Base-by-base conservation (phyloP, 768 basidiomycete species). In the Clavaria fumosa region DNA sequence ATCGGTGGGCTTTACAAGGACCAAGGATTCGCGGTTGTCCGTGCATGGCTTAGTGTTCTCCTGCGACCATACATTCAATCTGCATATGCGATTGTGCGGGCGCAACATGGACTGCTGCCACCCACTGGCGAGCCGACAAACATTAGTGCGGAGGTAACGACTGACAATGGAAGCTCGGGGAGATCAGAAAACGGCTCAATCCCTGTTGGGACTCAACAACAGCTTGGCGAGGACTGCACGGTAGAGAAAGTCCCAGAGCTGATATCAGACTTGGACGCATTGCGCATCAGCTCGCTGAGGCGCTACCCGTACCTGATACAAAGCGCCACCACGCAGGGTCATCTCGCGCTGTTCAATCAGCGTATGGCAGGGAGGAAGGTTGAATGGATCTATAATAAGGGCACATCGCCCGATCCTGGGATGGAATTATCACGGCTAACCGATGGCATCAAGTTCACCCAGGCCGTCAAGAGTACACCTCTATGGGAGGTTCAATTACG, bases 271-370 rank as follows among this genome's bases (percentile, higher is more conserved):
- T n/a, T 3, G 5, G 9, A 34, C n/a, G 12, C 9, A 23, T 19
- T n/a, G 20, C 18, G 6, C 38, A 7, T 15, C 14, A 7, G 10
- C 11, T 15, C 39, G 22, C 34, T 34, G 2, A 23, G 17, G 9
- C 14, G 20, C 23, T 22, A 26, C 4, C 17, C 39, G 19, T 19
- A 22, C 9, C n/a, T 35, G 22, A 7, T 39, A 1, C 41, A 50
- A 34, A 43, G 50, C 35, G 33, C 50, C 44, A 48, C 59, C 23
- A 61, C 61, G 23, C 50, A 54, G 26, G 83, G 83, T 3, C 77
- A 85, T 50, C 69, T 86, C 7, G 76, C 78, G 24, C 56, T 86
- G 37, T 84, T 86, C 64, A 86, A 86, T 50, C 82, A 85, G 57
- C 61, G 69, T 40, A 52, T 85, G 38, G 75, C 79, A 55, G 78